These are phyloP conservation scores for Cyamopsis tetragonoloba DNA, from an alignment of 306 rosid species.

Conservation along the genomic window DNA sequence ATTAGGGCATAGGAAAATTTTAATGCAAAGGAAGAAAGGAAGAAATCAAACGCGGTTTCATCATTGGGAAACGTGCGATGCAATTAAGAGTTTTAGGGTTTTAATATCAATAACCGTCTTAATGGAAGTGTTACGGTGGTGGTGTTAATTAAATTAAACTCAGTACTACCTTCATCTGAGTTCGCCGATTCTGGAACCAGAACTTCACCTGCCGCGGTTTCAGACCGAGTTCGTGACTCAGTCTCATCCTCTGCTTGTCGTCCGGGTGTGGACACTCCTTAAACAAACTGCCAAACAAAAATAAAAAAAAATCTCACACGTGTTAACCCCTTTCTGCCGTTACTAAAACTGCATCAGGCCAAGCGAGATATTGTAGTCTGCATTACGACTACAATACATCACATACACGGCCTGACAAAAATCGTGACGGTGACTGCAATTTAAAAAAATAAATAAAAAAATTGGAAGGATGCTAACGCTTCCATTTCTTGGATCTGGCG, in stretches of 20 bases:
- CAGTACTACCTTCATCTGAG: slow-evolving; percentile 80
- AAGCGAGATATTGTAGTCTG: no score
- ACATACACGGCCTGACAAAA: no score
- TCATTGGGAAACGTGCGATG: slow-evolving; percentile 50
- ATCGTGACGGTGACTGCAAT: no score
- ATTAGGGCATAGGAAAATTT: slow-evolving; percentile 33
- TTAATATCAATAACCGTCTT: slow-evolving; percentile 4
- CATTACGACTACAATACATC: no score
- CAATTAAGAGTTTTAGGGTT: slow-evolving; percentile 40
- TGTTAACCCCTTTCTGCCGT: no score
- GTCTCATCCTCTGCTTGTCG: slow-evolving; percentile 83
- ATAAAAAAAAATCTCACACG: no score
- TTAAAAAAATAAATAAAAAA: no score
- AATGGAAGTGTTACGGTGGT: slow-evolving; percentile 9
- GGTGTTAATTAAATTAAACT: background rate
- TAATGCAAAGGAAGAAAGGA: slow-evolving; percentile 23
- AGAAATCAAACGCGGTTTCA: slow-evolving; percentile 55
- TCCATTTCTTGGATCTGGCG: slow-evolving; percentile 99
- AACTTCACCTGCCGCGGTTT: slow-evolving; percentile 97
- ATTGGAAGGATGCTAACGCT: slow-evolving; percentile 55
- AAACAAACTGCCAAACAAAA: slow-evolving; percentile 66
- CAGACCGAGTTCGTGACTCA: slow-evolving; percentile 76
- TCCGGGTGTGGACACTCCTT: slow-evolving; percentile 99
- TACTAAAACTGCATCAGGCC: no score
- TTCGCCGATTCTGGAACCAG: slow-evolving; percentile 97